Base-by-base conservation (phyloP, 352 stramenopile genomes). In the Pythium sukuiense region DNA sequence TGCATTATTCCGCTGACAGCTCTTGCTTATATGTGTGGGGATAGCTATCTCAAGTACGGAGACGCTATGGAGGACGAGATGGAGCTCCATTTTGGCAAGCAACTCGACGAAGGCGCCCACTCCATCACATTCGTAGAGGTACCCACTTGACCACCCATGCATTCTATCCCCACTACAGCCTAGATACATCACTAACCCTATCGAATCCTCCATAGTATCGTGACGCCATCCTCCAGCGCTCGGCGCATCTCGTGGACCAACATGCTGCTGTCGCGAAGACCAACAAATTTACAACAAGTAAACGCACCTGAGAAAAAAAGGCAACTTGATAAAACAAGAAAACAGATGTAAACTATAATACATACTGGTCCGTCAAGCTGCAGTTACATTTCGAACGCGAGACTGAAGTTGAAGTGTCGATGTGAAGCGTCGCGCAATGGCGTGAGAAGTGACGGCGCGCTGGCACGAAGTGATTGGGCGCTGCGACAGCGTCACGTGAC, bases 11-110 rank as follows among this genome's bases (percentile, higher is more conserved):
- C 5, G 48, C 72, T 65, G 57, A 48, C n/a, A 18, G 39, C 20
- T 24, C 20, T 46, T 58, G 9, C 11, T 54, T 3, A n/a, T 3
- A 12, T 24, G 60, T 50, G 26, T 41, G 35, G 32, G 41, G 33
- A 18, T 43, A 71, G 84, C 30, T 92, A 88, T 45, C 54, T 89
- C n/a, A 92, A 91, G 61, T 90, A 90, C 39, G 80, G 77, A 12
- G 84, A 87, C 53, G 70, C 67, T n/a, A 91, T 94, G 81, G 83
- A 94, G 62, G 74, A 79, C 24, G 83, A 94, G 60, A 92, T 92
- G 85, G 74, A 91, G 58, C 67, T 72, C 9, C 81, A 91, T 54
- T 94, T 94, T 61, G 76, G 77, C 56, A 81, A 80, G 43, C 67
- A 87, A 46, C 72, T 90, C 4, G 72, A 86, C 61, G 76, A 90